Percentiles rank a stretch among this genome's conserved stretches.
Conservation (phyloP, 2,329 filamentous ascomycete genomes). For the Thelonectria blattea region DNA sequence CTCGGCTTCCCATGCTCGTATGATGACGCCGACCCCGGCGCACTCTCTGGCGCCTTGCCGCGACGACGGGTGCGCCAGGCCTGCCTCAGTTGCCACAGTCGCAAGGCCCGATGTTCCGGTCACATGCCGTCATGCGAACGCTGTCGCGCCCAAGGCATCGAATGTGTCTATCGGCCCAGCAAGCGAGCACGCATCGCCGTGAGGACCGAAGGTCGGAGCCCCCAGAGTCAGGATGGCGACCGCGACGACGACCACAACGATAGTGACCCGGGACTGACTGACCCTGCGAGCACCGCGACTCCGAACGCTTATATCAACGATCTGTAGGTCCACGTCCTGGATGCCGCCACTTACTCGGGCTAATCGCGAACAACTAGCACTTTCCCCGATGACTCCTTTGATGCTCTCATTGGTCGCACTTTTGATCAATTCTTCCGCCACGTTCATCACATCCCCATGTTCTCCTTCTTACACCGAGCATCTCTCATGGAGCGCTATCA, state of each 20-base stretch:
- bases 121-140: constrained; percentile 60
- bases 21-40: constrained; percentile 52
- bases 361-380: constrained; percentile 37
- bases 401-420: constrained; percentile 57
- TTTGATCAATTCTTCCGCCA: constrained; percentile 65
- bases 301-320: constrained; percentile 44
- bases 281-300: constrained; percentile 42
- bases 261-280: constrained; percentile 44
- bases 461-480: constrained; percentile 64
- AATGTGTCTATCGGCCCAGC: constrained; percentile 60
- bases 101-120: constrained; percentile 65
- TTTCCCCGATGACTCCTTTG: constrained; percentile 51
- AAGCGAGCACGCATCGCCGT: constrained; percentile 46
- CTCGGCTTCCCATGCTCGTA: constrained; percentile 64
- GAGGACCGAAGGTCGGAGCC: constrained; percentile 39
- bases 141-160: constrained; percentile 57
- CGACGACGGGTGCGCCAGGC: constrained; percentile 62
- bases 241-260: constrained; percentile 44
- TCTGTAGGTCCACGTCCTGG: constrained; percentile 38
- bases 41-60: constrained; percentile 53
- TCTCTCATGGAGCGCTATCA: constrained; percentile 66
- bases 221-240: constrained; percentile 44
- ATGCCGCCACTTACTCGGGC: constrained; percentile 10
- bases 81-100: constrained; percentile 62
- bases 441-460: constrained; percentile 64